Conservation (phyloP, 257 asterid genomes). For the Gentiana dahurica region DNA sequence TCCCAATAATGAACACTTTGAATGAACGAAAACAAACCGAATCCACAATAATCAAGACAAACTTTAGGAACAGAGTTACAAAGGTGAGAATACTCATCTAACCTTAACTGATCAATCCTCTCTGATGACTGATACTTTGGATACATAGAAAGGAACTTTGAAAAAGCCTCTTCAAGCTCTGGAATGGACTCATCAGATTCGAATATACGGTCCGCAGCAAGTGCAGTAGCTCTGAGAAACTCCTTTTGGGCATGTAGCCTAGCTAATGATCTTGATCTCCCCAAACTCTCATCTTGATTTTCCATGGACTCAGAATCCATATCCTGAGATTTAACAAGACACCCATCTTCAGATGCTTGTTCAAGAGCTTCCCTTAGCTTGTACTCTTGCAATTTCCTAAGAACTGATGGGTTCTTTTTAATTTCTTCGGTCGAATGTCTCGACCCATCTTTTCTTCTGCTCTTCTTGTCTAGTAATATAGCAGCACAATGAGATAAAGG, state of each 20-base stretch:
- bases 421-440: constrained; percentile 53
- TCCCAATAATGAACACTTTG: constrained; percentile 97
- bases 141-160: constrained; percentile 84
- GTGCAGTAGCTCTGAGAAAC: constrained; percentile 85
- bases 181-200: constrained; percentile 63
- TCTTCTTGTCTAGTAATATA: constrained; percentile 83
- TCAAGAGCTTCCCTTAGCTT: constrained; percentile 95
- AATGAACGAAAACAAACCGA: constrained; percentile 89
- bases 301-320: constrained; percentile 54
- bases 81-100: constrained; percentile 79
- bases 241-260: constrained; percentile 90
- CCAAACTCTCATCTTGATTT: constrained; percentile 65
- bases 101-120: constrained; percentile 83
- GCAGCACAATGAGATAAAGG: constrained; percentile 96
- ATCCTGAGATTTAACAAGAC: constrained; percentile 69
- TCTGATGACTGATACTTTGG: constrained; percentile 79
- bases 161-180: constrained; percentile 53
- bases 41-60: constrained; percentile 96
- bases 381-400: constrained; percentile 76
- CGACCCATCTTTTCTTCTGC: constrained; percentile 67
- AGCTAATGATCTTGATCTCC: constrained; percentile 81
- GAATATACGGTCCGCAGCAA: constrained; percentile 78
- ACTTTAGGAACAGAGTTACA: constrained; percentile 57
- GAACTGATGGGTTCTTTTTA: constrained; percentile 50
- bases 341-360: constrained; percentile 96